These are phyloP conservation scores for Termitomyces sp. DNA, from an alignment of 768 basidiomycete species.

Conservation along the genomic window DNA sequence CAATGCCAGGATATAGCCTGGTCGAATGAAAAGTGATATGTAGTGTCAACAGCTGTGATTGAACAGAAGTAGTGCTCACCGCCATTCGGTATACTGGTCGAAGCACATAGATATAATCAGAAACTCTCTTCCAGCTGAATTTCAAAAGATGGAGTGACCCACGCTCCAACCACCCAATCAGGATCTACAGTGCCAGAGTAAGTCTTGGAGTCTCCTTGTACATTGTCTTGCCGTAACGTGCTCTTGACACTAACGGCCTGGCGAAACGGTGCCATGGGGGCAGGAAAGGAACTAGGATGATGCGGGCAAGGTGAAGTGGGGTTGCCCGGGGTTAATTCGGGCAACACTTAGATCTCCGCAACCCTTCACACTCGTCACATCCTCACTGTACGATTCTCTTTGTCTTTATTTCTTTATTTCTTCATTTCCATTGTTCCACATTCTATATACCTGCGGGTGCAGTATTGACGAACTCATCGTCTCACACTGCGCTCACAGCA, in stretches of 20 bases:
- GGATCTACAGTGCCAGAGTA: conserved; percentile 39
- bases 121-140: not conserved
- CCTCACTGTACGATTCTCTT: no score
- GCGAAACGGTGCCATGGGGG: conserved; percentile 31
- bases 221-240: conserved; percentile 5
- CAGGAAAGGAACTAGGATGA: no score
- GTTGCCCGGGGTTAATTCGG: no score
- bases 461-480: no score
- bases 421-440: no score
- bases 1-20: conserved; percentile 57
- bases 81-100: conserved; percentile 47
- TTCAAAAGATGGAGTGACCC: conserved; percentile 16
- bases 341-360: no score
- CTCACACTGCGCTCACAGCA: no score
- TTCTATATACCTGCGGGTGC: no score
- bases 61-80: conserved; percentile 24
- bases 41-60: not conserved
- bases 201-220: conserved; percentile 12
- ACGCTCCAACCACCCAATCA: conserved; percentile 43
- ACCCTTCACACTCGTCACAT: no score
- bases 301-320: no score
- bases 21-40: not conserved
- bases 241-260: conserved; percentile 26
- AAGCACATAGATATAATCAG: not conserved
- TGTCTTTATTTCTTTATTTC: no score